phyloP scores from a whole-genome alignment of 2,329 filamentous ascomycete genomes.

The Zymoseptoria ardabiliae region DNA sequence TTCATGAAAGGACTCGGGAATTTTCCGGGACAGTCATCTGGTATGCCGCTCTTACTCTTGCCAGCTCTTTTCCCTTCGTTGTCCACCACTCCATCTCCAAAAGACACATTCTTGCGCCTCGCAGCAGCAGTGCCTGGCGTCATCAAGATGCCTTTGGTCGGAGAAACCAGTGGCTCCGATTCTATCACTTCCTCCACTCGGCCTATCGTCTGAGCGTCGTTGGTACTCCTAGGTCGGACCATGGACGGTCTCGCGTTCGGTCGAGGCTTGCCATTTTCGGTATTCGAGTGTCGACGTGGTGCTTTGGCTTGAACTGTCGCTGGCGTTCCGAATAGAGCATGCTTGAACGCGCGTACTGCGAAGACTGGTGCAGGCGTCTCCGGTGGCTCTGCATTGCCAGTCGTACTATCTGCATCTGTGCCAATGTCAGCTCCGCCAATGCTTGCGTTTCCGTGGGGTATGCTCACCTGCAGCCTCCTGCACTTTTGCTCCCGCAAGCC shows the following conservation, averaged over 20 bases:
- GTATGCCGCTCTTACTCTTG: slow-evolving; percentile 40
- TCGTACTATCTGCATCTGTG: slow-evolving; percentile 27
- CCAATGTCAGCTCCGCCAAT: neutral
- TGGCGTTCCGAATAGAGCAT: slow-evolving; percentile 58
- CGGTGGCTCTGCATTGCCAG: slow-evolving; percentile 47
- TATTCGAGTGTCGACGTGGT: slow-evolving; percentile 26
- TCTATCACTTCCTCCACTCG: slow-evolving; percentile 13
- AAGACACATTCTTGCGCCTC: slow-evolving; percentile 54
- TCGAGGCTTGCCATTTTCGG: slow-evolving; percentile 19
- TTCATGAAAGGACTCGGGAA: slow-evolving; percentile 45
- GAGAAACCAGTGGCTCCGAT: slow-evolving; percentile 40
- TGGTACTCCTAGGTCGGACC: slow-evolving; percentile 23
- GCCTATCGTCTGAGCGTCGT: slow-evolving; percentile 18
- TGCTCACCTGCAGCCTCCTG: slow-evolving; percentile 18
- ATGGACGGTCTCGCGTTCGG: slow-evolving; percentile 20
- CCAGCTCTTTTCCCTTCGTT: slow-evolving; percentile 43
- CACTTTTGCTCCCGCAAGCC: slow-evolving; percentile 28
- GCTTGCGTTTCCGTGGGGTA: neutral
- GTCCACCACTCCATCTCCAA: slow-evolving; percentile 50
- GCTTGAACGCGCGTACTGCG: slow-evolving; percentile 59
- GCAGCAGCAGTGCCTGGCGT: slow-evolving; percentile 53
- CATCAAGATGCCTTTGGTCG: slow-evolving; percentile 53
- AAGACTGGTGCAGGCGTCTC: slow-evolving; percentile 61
- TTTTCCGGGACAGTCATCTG: slow-evolving; percentile 41
- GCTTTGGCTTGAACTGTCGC: slow-evolving; percentile 36